A percentile compares a stretch with the other conserved stretches of the same genome.
Conservation (phyloP, 257 asterid species). For the Przewalskia tangutica region DNA sequence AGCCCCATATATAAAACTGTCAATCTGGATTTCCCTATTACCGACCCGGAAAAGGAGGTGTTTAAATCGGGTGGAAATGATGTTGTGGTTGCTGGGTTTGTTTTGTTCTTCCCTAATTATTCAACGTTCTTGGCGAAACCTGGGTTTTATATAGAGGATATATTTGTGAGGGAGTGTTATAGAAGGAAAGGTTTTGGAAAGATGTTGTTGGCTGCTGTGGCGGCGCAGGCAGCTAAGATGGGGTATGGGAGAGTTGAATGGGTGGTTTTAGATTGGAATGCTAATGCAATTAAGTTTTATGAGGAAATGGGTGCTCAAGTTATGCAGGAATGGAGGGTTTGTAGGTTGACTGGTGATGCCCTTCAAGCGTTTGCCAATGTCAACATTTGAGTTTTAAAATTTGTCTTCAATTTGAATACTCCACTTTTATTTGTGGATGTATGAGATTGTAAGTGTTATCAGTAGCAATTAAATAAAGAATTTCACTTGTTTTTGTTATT, state of each 20-base stretch:
- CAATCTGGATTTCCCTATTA: constrained; percentile 49
- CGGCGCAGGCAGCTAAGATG: constrained; percentile 81
- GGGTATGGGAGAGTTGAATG: constrained; percentile 86
- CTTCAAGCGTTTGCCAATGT: constrained; percentile 48
- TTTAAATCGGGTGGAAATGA: constrained; percentile 32
- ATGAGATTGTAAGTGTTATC: background rate
- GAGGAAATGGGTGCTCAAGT: constrained; percentile 82
- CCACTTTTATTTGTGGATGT: background rate
- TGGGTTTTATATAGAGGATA: constrained; percentile 71
- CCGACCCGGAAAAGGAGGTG: constrained; percentile 44
- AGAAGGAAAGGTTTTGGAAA: constrained; percentile 78
- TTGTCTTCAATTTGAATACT: background rate
- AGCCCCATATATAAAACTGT: constrained; percentile 22
- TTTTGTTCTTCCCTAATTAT: constrained; percentile 75
- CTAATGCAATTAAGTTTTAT: constrained; percentile 54
- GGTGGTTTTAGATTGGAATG: constrained; percentile 89
- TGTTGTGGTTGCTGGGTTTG: constrained; percentile 49
- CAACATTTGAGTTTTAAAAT: background rate
- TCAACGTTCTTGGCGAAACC: constrained; percentile 76
- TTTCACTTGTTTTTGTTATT: background rate
- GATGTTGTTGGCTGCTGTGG: constrained; percentile 62
- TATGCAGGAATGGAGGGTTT: constrained; percentile 70
- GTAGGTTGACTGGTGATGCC: constrained; percentile 66
- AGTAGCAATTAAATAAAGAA: background rate
- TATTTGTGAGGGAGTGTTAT: constrained; percentile 75